Percentiles rank a stretch among this genome's conserved stretches.
Conservation (phyloP, 2,329 filamentous ascomycete genomes). For the Diaporthe aspalathi region DNA sequence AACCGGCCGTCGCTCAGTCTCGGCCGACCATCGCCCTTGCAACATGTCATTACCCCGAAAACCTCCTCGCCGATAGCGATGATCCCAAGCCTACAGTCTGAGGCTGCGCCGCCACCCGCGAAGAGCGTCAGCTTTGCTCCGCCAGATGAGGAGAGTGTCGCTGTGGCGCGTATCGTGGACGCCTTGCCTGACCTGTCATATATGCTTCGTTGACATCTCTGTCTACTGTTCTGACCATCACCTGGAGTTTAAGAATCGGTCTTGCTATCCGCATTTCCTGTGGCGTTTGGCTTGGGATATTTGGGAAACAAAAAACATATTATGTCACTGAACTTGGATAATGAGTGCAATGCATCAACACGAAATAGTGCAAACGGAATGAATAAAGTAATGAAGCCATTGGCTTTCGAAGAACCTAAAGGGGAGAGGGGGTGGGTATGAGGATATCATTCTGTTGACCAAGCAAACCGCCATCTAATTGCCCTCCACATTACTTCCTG, state of each 20-base stretch:
- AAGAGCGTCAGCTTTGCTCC: constrained; percentile 30
- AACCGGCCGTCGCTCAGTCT: constrained; percentile 33
- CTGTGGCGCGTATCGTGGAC: constrained; percentile 42
- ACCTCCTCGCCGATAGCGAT: constrained; percentile 27
- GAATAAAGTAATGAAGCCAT: constrained; percentile 15
- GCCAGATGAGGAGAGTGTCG: constrained; percentile 35
- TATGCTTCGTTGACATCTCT: constrained; percentile 46
- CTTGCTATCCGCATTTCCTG: constrained; percentile 34
- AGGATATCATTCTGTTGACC: background rate
- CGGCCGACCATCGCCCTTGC: constrained; percentile 35
- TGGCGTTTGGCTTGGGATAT: constrained; percentile 32
- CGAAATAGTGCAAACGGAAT: constrained; percentile 15
- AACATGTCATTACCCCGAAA: constrained; percentile 32
- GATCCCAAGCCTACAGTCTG: background rate
- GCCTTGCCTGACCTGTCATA: constrained; percentile 50
- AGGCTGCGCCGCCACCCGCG: background rate
- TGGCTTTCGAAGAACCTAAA: no score
- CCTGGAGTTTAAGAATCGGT: constrained; percentile 1
- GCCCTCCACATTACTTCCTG: background rate
- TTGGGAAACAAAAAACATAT: background rate
- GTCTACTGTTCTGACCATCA: background rate
- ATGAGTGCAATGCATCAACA: constrained; percentile 30
- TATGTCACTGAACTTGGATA: constrained; percentile 8
- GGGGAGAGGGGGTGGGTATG: no score
- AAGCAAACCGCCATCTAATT: background rate